Evolutionary conservation across 1,284 basidiomycete species (phyloP).

Genomic region (Peniophora sp.): DNA sequence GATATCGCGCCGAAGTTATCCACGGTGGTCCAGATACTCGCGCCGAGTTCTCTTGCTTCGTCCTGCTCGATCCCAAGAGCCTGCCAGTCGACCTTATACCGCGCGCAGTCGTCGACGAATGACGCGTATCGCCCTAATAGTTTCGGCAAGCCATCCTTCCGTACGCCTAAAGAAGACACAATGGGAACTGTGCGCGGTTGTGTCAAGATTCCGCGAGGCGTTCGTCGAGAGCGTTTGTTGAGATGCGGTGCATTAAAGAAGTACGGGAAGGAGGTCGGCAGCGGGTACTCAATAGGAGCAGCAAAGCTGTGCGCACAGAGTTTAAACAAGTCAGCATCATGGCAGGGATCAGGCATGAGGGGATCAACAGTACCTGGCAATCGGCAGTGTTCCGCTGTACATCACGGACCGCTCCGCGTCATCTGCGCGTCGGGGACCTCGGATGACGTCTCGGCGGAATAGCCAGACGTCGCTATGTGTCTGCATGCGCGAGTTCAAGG

Average conservation of each 20-base stretch:
- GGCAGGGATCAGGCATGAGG: neutral
- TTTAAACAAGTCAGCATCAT: neutral
- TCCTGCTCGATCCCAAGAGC: conserved; percentile 19
- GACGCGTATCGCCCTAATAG: conserved; percentile 20
- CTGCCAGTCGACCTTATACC: conserved; percentile 19
- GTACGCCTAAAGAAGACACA: conserved; percentile 19
- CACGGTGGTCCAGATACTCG: conserved; percentile 22
- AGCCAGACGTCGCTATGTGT: neutral
- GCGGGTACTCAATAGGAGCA: conserved; percentile 16
- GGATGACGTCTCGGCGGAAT: conserved; percentile 6
- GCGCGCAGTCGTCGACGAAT: conserved; percentile 18
- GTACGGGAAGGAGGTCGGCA: conserved; percentile 20
- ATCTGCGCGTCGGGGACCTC: conserved; percentile 5
- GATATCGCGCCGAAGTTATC: conserved; percentile 19
- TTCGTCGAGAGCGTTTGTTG: conserved; percentile 4
- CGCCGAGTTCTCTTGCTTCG: conserved; percentile 22
- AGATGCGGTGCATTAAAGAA: conserved; percentile 15
- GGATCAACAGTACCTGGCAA: too few species aligned
- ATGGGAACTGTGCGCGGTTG: conserved; percentile 7
- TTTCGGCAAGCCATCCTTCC: conserved; percentile 11
- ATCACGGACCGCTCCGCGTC: too few species aligned
- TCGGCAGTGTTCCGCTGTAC: too few species aligned
- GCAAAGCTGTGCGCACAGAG: conserved; percentile 16
- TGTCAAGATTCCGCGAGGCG: conserved; percentile 9
- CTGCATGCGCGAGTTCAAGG: neutral